Conservation (phyloP, 2,329 filamentous ascomycete genomes). For the Rachicladosporium sp. region DNA sequence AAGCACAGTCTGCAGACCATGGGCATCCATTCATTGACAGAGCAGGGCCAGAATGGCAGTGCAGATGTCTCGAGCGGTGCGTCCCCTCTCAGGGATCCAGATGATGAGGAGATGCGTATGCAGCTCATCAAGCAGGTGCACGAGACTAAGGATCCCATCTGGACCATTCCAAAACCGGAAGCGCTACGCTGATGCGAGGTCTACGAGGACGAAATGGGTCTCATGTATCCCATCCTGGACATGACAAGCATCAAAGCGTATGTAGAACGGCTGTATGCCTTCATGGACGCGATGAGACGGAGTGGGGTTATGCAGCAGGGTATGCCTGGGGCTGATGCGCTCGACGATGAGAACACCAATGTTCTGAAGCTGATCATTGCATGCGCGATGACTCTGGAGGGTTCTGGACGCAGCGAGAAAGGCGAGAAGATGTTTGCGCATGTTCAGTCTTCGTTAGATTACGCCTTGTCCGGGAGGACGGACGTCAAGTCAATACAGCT, state of each 20-base stretch:
- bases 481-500: slow-evolving; percentile 47
- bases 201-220: slow-evolving; percentile 80
- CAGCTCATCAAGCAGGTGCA: slow-evolving; percentile 25
- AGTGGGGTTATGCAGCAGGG: slow-evolving; percentile 45
- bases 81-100: not conserved
- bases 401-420: slow-evolving; percentile 62
- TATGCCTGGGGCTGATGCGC: slow-evolving; percentile 43
- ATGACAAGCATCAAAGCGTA: slow-evolving; percentile 61
- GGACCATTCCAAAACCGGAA: slow-evolving; percentile 65
- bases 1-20: slow-evolving; percentile 79
- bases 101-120: slow-evolving; percentile 8
- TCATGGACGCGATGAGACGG: slow-evolving; percentile 55
- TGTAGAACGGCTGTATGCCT: slow-evolving; percentile 55
- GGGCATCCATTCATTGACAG: slow-evolving; percentile 52
- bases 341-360: slow-evolving; percentile 53
- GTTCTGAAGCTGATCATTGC: slow-evolving; percentile 76
- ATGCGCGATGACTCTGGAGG: slow-evolving; percentile 64
- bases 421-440: slow-evolving; percentile 57
- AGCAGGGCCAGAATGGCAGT: slow-evolving; percentile 42
- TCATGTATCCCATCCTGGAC: slow-evolving; percentile 81
- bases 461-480: slow-evolving; percentile 29
- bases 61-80: slow-evolving; percentile 4
- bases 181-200: slow-evolving; percentile 65
- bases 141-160: slow-evolving; percentile 60
- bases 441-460: slow-evolving; percentile 60